Evolutionary conservation across 108 stramenopile genomes (phyloP).

Genomic region (Thalassiosira profunda): DNA sequence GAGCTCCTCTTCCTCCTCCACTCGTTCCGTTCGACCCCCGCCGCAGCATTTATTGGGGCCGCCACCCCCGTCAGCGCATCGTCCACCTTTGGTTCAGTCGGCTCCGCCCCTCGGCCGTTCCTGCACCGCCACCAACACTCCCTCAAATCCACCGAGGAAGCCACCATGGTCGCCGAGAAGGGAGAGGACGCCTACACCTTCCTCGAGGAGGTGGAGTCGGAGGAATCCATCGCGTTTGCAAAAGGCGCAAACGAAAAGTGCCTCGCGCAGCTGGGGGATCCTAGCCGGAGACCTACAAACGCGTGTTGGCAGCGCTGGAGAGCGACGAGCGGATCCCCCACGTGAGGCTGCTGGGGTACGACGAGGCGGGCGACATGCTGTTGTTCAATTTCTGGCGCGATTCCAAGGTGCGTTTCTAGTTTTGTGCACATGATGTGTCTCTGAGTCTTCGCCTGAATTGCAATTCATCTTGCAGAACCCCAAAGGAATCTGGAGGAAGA

Average conservation of each 20-base stretch:
- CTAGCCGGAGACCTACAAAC: conserved; percentile 60
- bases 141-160: neutral
- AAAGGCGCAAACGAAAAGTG: conserved; percentile 74
- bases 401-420: too few relatives aligned
- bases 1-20: neutral
- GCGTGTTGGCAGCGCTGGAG: conserved; percentile 67
- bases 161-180: neutral
- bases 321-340: conserved; percentile 83
- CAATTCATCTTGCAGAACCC: too few relatives aligned
- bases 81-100: too few relatives aligned
- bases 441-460: too few relatives aligned
- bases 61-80: neutral
- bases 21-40: neutral
- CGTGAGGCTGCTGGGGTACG: conserved; percentile 62
- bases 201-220: conserved; percentile 85
- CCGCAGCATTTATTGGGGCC: neutral
- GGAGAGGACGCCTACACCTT: conserved; percentile 78
- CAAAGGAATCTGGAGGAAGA: conserved; percentile 88
- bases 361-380: conserved; percentile 60
- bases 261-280: conserved; percentile 75
- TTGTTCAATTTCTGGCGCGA: conserved; percentile 87
- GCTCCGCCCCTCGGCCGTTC: neutral
- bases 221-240: conserved; percentile 77
- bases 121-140: neutral
- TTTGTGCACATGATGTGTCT: too few relatives aligned